Conservation (phyloP, 805 yeast genomes). For the Yarrowia keelungensis region DNA sequence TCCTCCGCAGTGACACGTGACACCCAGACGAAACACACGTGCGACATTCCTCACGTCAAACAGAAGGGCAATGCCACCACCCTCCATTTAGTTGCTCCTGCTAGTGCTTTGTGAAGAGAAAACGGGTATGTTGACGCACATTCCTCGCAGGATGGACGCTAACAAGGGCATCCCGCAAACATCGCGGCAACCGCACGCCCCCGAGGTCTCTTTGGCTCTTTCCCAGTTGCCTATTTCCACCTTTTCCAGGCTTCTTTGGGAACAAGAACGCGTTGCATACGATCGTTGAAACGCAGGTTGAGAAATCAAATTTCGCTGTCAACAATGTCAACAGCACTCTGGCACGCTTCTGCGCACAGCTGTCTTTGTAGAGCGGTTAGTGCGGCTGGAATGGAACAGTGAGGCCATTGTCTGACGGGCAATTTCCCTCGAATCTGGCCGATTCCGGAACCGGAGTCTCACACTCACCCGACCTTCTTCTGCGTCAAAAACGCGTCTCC, state of each 20-base stretch:
- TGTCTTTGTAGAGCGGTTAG: background rate
- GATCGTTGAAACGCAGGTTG: background rate
- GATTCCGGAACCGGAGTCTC: background rate
- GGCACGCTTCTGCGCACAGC: background rate
- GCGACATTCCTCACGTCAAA: constrained; percentile 3
- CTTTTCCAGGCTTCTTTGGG: background rate
- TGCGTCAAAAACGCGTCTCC: constrained; percentile 8
- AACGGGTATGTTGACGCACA: constrained; percentile 1
- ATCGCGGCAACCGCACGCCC: constrained; percentile 5
- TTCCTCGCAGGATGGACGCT: background rate
- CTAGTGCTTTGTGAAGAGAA: background rate
- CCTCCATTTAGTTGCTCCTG: background rate
- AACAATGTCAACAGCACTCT: background rate
- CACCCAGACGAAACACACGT: background rate
- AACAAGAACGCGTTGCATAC: constrained; percentile 14
- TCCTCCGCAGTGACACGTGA: background rate
- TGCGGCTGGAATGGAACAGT: background rate
- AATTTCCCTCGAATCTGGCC: background rate
- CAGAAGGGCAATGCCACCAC: no score
- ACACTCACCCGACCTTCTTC: background rate
- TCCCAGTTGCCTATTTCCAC: background rate
- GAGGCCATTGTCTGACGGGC: background rate
- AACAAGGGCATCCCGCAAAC: background rate
- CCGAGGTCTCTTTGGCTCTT: background rate
- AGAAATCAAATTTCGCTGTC: background rate